Evolutionary conservation across 805 yeast genomes (phyloP).

Genomic region (Ogataea zsoltii): DNA sequence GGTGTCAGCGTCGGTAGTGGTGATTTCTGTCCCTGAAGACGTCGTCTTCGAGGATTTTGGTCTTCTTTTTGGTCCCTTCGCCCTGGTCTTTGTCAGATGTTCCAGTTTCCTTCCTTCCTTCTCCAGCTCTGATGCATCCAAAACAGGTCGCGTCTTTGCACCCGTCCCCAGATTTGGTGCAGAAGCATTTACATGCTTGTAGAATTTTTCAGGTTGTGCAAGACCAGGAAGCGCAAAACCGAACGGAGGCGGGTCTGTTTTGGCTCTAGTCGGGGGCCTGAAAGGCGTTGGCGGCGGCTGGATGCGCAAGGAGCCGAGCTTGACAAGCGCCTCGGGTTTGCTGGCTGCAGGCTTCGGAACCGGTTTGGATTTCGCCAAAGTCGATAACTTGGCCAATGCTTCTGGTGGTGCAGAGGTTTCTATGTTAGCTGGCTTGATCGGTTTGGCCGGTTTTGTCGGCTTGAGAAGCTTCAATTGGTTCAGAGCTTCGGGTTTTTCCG

Average conservation of each 20-base stretch:
- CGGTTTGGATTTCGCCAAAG: constrained; percentile 9
- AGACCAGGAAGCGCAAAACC: constrained; percentile 26
- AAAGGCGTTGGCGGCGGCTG: not conserved
- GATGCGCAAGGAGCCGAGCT: not conserved
- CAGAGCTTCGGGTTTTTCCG: constrained; percentile 20
- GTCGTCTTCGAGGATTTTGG: constrained; percentile 41
- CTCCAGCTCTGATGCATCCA: constrained; percentile 23
- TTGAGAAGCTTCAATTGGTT: constrained; percentile 15
- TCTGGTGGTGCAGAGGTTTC: constrained; percentile 29
- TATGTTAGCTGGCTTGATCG: constrained; percentile 18
- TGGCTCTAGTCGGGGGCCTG: constrained; percentile 6
- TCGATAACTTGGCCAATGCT: constrained; percentile 19
- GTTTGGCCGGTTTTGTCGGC: constrained; percentile 20
- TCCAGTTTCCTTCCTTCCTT: constrained; percentile 34
- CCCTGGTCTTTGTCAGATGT: constrained; percentile 47
- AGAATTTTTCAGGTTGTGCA: constrained; percentile 21
- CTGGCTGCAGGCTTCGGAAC: constrained; percentile 1
- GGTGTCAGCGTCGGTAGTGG: too few species aligned
- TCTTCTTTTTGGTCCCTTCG: constrained; percentile 54
- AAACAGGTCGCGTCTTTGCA: not conserved
- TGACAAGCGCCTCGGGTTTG: not conserved
- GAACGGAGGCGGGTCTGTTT: constrained; percentile 9
- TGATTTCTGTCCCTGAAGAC: not conserved
- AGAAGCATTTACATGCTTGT: constrained; percentile 10
- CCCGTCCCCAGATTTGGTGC: constrained; percentile 3